Evolutionary conservation across 495 filamentous ascomycete species (phyloP).

Genomic region (Penicillium cataractarum): DNA sequence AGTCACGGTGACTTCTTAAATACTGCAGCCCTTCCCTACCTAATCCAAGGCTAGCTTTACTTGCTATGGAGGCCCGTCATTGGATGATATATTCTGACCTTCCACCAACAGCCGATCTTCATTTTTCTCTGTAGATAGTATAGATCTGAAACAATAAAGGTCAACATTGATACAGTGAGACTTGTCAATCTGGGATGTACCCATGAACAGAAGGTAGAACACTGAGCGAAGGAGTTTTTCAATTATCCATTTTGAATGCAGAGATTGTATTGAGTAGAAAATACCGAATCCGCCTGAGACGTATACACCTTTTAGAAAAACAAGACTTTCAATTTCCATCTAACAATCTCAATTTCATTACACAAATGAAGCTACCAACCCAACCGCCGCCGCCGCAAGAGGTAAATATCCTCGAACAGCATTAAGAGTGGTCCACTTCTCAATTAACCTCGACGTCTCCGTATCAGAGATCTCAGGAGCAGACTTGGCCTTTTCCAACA

Average conservation of each 20-base stretch:
- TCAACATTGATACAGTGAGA: too few relatives aligned
- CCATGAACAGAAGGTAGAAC: neutral
- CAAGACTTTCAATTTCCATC: neutral
- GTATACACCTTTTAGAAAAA: neutral
- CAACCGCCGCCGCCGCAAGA: constrained; percentile 30
- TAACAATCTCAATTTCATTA: constrained; percentile 1
- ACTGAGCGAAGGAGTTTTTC: neutral
- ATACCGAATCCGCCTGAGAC: too few relatives aligned
- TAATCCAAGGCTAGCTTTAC: too few relatives aligned
- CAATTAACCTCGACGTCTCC: constrained; percentile 33
- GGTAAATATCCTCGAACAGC: constrained; percentile 40
- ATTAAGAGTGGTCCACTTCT: constrained; percentile 43
- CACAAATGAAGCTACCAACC: constrained; percentile 14
- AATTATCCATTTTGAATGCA: neutral
- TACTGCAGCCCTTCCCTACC: too few relatives aligned
- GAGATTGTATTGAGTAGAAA: neutral
- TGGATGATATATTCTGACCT: too few relatives aligned
- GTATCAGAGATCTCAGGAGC: constrained; percentile 17
- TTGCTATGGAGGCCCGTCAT: too few relatives aligned
- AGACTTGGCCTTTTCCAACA: constrained; percentile 26
- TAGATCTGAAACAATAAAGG: too few relatives aligned
- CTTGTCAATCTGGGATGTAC: too few relatives aligned
- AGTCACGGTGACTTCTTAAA: too few relatives aligned
- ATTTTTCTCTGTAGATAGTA: too few relatives aligned
- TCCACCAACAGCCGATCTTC: too few relatives aligned